Evolutionary conservation across 1,284 basidiomycete species (phyloP), one percentile per base, ranked within the genome.

Genomic region (Kalmanozyma brasiliensis): DNA sequence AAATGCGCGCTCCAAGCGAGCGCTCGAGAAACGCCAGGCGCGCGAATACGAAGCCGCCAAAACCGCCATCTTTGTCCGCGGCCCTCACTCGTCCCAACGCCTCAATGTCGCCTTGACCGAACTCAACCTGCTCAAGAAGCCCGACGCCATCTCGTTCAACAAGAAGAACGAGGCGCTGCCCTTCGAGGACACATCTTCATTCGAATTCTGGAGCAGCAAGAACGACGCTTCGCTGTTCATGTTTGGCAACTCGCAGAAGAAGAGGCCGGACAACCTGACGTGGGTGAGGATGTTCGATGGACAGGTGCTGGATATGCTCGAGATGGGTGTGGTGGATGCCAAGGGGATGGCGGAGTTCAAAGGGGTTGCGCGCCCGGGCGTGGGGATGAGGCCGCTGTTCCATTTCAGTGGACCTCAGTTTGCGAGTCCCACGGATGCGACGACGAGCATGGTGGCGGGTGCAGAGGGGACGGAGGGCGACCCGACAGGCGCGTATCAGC

Each of bases 1-100:
- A 85, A 98, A 96, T 86, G 95, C 96, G 1, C 89, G 95, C 36
- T 91, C 92, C n/a, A 99, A 98, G 84, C 88, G 96, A 66, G 95
- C 89, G 0, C 81, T 96, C 73, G 91, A 93, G 43, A 91, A 91
- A 43, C 87, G 94, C 29, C 91, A 91, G 80, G 88, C 95, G 2
- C 93, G 94, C 80, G 87, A 95, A 26, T 62, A 49, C 57, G 95
- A 98, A 85, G 91, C 92, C 77, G 87, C 89, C 53, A 87, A 88
- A 83, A 87, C 89, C 23, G 90, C 90, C 20, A 88, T 99, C 73
- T 96, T 98, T 82, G 93, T 97, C 34, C 88, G 90, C 73, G 93
- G 94, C 4, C 91, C 90, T 26, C 90, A 92, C 79, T 88, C 91
- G 0, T 92, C 92, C 17, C 90, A 93, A 74, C 86, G 88, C 26